Conservation (phyloP, 2,329 filamentous ascomycete genomes). For the Leptographium lundbergii region DNA sequence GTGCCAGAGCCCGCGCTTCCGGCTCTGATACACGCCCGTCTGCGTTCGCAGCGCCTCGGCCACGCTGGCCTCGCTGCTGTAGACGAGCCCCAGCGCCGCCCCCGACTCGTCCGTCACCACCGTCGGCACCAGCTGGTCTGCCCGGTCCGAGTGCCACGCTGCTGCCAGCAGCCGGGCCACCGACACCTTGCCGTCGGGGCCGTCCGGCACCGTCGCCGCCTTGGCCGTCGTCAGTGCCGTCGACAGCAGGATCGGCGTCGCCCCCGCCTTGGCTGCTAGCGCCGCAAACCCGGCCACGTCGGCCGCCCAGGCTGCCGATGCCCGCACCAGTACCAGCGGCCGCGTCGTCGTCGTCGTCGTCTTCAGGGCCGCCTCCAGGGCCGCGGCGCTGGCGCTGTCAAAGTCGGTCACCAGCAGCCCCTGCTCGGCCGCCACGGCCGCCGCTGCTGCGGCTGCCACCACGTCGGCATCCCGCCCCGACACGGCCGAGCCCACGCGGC, state of each 20-base stretch:
- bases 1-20: constrained; percentile 91
- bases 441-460: constrained; percentile 11
- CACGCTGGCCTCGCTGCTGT: constrained; percentile 86
- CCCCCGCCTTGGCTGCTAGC: neutral
- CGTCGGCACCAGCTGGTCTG: constrained; percentile 77
- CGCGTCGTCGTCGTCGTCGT: constrained; percentile 32
- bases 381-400: constrained; percentile 23
- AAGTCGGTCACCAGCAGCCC: constrained; percentile 42
- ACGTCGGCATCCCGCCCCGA: constrained; percentile 16
- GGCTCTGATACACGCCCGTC: constrained; percentile 83
- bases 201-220: constrained; percentile 48
- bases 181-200: constrained; percentile 58
- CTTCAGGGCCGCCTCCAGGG: constrained; percentile 25
- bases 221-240: constrained; percentile 50
- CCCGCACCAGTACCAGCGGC: constrained; percentile 33
- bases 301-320: constrained; percentile 26
- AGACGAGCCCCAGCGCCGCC: constrained; percentile 76
- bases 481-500: constrained; percentile 41
- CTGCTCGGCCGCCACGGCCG: constrained; percentile 27
- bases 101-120: constrained; percentile 84
- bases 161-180: constrained; percentile 59
- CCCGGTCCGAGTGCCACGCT: constrained; percentile 67
- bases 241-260: constrained; percentile 56
- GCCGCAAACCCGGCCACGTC: constrained; percentile 26
- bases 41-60: constrained; percentile 69